These are phyloP conservation scores for Narthecium ossifragum DNA, from an alignment of 106 monocot genomes.

Conservation along the genomic window DNA sequence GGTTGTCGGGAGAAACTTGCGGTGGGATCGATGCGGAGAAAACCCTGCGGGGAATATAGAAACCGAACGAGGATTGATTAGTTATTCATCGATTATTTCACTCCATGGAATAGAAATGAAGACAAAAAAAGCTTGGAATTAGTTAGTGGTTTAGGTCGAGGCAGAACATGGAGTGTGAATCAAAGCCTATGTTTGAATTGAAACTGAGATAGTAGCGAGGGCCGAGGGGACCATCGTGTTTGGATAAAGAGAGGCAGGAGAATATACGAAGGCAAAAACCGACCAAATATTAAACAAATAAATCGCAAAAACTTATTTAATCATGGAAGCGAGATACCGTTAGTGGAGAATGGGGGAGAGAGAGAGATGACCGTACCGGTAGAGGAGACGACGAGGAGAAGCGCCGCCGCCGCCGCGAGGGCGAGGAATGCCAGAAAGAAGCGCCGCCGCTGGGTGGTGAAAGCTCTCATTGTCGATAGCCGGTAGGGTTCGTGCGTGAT, in stretches of 20 bases:
- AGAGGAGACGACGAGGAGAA: constrained; percentile 1
- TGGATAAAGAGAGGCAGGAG: not conserved
- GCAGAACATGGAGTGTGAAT: too few relatives aligned
- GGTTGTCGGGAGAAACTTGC: not conserved
- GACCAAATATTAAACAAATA: not conserved
- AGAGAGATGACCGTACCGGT: constrained; percentile 5
- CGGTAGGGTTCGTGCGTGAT: not conserved
- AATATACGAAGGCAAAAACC: not conserved
- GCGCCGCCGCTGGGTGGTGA: too few relatives aligned
- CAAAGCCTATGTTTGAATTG: not conserved
- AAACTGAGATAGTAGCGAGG: not conserved
- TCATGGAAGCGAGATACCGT: too few relatives aligned
- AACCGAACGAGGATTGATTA: not conserved
- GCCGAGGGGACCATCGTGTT: not conserved
- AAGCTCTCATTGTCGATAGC: too few relatives aligned
- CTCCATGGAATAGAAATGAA: not conserved
- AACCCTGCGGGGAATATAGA: not conserved
- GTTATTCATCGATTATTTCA: not conserved
- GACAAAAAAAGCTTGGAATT: not conserved
- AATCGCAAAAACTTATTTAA: not conserved
- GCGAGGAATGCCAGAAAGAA: not conserved
- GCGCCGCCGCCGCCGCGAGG: not conserved
- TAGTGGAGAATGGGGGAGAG: not conserved
- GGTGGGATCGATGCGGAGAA: not conserved
- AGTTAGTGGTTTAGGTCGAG: not conserved